phyloP scores from a whole-genome alignment of 2,329 filamentous ascomycete genomes.

The Xylariales sp. region DNA sequence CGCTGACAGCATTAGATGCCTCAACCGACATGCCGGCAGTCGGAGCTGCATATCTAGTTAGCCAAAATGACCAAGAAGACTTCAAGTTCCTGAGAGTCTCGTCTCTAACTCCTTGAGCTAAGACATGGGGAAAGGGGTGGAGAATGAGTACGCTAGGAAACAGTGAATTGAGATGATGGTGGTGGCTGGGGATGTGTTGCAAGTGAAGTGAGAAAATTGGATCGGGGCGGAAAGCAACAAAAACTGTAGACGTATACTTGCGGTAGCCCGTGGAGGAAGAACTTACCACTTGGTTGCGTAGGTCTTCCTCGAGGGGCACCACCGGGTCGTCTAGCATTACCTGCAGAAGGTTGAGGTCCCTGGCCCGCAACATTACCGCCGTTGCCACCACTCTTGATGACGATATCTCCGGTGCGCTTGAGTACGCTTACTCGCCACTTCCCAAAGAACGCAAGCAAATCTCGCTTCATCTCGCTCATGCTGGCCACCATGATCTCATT shows the following conservation, averaged over 20 bases:
- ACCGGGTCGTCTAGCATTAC: constrained; percentile 32
- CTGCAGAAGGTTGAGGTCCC: constrained; percentile 14
- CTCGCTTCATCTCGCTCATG: constrained; percentile 63
- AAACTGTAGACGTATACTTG: too few relatives aligned
- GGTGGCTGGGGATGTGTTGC: too few relatives aligned
- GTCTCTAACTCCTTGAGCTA: too few relatives aligned
- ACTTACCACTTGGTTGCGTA: constrained; percentile 29
- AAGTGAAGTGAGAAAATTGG: constrained; percentile 5
- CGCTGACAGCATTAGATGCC: constrained; percentile 43
- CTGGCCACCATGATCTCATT: constrained; percentile 19
- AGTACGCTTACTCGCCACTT: constrained; percentile 74
- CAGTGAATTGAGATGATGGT: too few relatives aligned
- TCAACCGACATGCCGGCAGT: constrained; percentile 33
- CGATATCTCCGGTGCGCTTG: constrained; percentile 65
- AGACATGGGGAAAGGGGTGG: too few relatives aligned
- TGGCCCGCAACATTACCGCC: constrained; percentile 19
- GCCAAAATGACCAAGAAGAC: constrained; percentile 19
- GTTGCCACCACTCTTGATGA: constrained; percentile 39
- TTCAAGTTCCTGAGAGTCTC: constrained; percentile 16
- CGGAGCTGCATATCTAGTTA: constrained; percentile 20
- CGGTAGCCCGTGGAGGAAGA: too few relatives aligned
- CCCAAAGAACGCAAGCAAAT: constrained; percentile 66
- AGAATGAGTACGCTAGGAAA: too few relatives aligned
- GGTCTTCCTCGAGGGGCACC: constrained; percentile 28
- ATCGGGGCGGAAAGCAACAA: too few relatives aligned